These are phyloP conservation scores for Hibiscus tridactylites DNA, from an alignment of 345 rosid species.

Conservation along the genomic window DNA sequence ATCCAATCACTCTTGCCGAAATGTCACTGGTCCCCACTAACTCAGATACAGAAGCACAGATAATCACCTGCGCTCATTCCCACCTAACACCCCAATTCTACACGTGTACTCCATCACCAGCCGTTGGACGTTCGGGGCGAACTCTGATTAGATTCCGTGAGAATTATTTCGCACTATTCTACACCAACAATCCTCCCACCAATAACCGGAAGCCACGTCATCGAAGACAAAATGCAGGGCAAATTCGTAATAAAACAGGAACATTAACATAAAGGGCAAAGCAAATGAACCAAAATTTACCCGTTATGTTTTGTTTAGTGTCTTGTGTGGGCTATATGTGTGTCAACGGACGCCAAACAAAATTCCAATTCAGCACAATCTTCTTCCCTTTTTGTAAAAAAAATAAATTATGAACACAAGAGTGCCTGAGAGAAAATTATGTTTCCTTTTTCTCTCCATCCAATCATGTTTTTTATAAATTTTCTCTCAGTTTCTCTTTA, in stretches of 20 bases:
- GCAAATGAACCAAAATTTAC: not conserved
- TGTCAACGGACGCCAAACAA: conserved; percentile 51
- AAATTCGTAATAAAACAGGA: too few relatives aligned
- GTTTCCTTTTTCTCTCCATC: conserved; percentile 11
- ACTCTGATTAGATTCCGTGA: not conserved
- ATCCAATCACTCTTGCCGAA: conserved; percentile 9
- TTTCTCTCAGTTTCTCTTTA: conserved; percentile 10
- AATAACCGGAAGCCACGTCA: conserved; percentile 8
- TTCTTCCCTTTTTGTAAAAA: too few relatives aligned
- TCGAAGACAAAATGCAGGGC: not conserved
- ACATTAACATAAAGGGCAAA: not conserved
- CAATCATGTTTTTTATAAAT: conserved; percentile 17
- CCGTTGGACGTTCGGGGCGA: not conserved
- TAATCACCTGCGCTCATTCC: conserved; percentile 10
- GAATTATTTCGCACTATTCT: not conserved
- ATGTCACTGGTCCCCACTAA: conserved; percentile 15
- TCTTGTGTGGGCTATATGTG: conserved; percentile 12
- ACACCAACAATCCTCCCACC: not conserved
- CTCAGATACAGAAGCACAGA: not conserved
- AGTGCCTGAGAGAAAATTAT: not conserved
- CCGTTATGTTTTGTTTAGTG: conserved; percentile 3
- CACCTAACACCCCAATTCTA: not conserved
- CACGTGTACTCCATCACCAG: not conserved
- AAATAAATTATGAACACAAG: not conserved
- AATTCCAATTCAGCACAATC: conserved; percentile 28